phyloP scores from a whole-genome alignment of 2,329 filamentous ascomycete genomes.

The Rhynchosporium graminicola region DNA sequence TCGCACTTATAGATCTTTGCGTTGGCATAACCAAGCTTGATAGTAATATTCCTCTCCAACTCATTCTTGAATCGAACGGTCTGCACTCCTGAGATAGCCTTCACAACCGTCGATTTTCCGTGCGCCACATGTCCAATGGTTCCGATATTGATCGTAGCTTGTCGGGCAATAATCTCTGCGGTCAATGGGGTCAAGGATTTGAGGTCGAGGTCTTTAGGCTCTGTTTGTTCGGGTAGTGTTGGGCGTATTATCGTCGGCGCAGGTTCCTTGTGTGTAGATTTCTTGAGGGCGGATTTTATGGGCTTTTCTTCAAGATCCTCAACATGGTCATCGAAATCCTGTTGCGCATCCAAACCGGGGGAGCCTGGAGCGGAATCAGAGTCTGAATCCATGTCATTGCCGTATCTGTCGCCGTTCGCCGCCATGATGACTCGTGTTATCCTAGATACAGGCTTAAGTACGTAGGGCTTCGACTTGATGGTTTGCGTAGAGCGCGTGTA shows the following conservation, averaged over 20 bases:
- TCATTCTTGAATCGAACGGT: conserved; percentile 99
- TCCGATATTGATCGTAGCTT: conserved; percentile 98
- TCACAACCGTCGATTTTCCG: conserved; percentile 98
- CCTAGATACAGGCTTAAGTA: background rate
- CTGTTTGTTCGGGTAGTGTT: conserved; percentile 83
- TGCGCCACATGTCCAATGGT: conserved; percentile 98
- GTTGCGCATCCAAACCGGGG: conserved; percentile 46
- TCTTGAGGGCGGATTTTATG: conserved; percentile 86
- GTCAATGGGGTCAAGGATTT: conserved; percentile 79
- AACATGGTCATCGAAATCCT: conserved; percentile 57
- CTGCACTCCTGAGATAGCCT: conserved; percentile 98
- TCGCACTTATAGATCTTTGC: conserved; percentile 99
- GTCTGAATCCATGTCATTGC: conserved; percentile 73
- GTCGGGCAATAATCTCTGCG: conserved; percentile 94
- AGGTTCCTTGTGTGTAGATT: conserved; percentile 58
- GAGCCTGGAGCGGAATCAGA: conserved; percentile 60
- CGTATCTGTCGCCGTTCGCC: conserved; percentile 61
- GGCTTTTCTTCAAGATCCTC: conserved; percentile 63
- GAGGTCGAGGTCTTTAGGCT: conserved; percentile 86
- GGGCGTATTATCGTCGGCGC: conserved; percentile 61
- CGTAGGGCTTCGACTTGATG: background rate
- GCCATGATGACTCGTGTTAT: conserved; percentile 37
- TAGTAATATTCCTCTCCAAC: conserved; percentile 97
- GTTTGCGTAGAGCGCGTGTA: conserved; percentile 20
- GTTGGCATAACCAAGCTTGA: conserved; percentile 99